Evolutionary conservation across 2,329 filamentous ascomycete species (phyloP).

Genomic region (Zymoseptoria tritici): DNA sequence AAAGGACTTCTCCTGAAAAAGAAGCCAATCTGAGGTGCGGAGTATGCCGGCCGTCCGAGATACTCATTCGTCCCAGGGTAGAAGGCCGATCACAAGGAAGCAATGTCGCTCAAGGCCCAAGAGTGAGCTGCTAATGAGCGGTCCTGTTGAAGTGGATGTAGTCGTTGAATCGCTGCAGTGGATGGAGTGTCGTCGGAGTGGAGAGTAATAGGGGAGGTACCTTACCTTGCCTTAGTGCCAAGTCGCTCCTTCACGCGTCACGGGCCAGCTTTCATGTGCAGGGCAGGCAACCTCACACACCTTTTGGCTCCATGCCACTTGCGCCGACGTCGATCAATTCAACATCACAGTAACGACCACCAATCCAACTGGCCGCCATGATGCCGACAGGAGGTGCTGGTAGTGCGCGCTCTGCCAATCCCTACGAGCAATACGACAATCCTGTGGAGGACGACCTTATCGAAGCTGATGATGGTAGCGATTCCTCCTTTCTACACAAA

Average conservation of each 20-base stretch:
- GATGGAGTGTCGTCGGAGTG: background rate
- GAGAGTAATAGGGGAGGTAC: background rate
- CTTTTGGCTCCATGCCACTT: background rate
- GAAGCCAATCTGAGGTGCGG: background rate
- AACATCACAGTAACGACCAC: background rate
- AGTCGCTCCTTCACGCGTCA: background rate
- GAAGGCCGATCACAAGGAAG: no score
- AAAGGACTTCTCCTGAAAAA: background rate
- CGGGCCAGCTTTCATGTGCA: background rate
- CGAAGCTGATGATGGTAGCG: conserved; percentile 45
- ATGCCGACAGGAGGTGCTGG: conserved; percentile 13
- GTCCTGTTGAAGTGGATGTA: background rate
- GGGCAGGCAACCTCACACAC: background rate
- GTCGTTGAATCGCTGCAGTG: background rate
- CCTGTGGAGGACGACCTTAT: conserved; percentile 45
- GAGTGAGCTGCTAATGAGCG: background rate
- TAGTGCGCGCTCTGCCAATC: conserved; percentile 13
- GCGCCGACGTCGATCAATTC: background rate
- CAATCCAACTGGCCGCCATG: conserved; percentile 14
- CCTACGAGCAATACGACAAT: conserved; percentile 38
- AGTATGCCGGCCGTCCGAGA: background rate
- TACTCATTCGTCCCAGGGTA: no score
- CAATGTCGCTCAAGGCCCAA: background rate
- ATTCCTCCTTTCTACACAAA: background rate
- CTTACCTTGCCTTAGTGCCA: background rate